phyloP scores from a whole-genome alignment of 306 rosid genomes.

The Malus domestica region DNA sequence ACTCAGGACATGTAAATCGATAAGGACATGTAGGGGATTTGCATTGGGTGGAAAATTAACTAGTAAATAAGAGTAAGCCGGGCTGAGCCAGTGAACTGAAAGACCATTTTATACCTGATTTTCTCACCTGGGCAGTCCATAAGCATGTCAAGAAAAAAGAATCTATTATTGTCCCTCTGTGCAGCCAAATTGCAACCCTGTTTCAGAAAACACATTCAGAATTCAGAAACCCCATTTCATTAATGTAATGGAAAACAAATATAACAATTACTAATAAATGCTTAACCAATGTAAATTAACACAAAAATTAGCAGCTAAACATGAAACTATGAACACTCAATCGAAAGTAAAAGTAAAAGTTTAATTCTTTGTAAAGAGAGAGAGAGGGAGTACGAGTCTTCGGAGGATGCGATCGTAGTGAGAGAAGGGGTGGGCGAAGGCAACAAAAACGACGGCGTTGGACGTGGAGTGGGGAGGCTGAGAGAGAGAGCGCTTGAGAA shows the following conservation, averaged over 20 bases:
- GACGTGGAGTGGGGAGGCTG: constrained; percentile 28
- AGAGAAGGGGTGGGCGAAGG: constrained; percentile 65
- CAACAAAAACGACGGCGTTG: constrained; percentile 53
- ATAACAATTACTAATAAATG: not conserved
- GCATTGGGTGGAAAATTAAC: too few relatives aligned
- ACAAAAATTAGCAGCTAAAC: not conserved
- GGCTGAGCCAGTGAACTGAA: not conserved
- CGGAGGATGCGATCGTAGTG: constrained; percentile 83
- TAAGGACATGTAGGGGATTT: too few relatives aligned
- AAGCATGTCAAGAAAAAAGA: constrained; percentile 81
- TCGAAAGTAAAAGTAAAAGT: not conserved
- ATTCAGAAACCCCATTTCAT: not conserved
- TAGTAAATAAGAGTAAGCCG: not conserved
- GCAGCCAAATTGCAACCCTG: constrained; percentile 92
- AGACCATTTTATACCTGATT: constrained; percentile 24
- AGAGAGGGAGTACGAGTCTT: constrained; percentile 45
- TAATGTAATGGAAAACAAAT: not conserved
- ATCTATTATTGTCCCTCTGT: constrained; percentile 57
- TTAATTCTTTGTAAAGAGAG: not conserved
- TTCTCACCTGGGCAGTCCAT: constrained; percentile 84
- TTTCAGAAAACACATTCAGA: not conserved
- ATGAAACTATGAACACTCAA: not conserved
- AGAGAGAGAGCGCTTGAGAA: constrained; percentile 60
- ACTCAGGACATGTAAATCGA: not conserved
- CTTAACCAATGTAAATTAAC: not conserved